Evolutionary conservation across 176 grass and related monocot genomes (phyloP).

Genomic region (Tuctoria greenei): DNA sequence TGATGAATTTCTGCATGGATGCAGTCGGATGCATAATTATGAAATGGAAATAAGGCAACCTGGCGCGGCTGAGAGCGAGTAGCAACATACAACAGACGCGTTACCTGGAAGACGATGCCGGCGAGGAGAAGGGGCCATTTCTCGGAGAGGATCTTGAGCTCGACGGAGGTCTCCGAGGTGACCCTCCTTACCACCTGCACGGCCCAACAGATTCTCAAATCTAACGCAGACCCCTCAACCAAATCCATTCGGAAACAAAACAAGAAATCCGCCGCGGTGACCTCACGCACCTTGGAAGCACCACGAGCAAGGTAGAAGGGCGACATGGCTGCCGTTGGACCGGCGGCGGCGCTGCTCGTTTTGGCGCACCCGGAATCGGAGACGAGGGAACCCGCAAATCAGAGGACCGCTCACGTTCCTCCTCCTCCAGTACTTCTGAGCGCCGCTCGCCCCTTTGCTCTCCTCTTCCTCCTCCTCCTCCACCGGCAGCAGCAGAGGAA

Average conservation of each 20-base stretch:
- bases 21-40: background rate
- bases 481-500: constrained; percentile 12
- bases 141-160: constrained; percentile 78
- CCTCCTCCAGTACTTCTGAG: constrained; percentile 26
- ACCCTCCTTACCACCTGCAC: constrained; percentile 72
- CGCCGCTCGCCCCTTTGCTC: constrained; percentile 7
- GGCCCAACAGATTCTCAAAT: constrained; percentile 5
- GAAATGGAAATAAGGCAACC: background rate
- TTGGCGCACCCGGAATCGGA: background rate
- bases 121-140: constrained; percentile 87
- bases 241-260: background rate
- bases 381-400: background rate
- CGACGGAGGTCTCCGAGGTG: constrained; percentile 60
- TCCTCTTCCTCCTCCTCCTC: constrained; percentile 37
- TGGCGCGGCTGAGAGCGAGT: background rate
- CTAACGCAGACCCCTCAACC: background rate
- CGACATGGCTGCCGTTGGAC: constrained; percentile 41
- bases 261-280: background rate
- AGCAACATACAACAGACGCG: background rate
- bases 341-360: background rate
- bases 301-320: constrained; percentile 63
- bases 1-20: too few relatives aligned
- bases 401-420: background rate
- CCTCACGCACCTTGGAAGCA: constrained; percentile 52
- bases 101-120: constrained; percentile 76